Percentiles rank a stretch among this genome's conserved stretches.
These are phyloP conservation scores for Acorus gramineus DNA, from an alignment of 106 monocot genomes.

Conservation along the genomic window DNA sequence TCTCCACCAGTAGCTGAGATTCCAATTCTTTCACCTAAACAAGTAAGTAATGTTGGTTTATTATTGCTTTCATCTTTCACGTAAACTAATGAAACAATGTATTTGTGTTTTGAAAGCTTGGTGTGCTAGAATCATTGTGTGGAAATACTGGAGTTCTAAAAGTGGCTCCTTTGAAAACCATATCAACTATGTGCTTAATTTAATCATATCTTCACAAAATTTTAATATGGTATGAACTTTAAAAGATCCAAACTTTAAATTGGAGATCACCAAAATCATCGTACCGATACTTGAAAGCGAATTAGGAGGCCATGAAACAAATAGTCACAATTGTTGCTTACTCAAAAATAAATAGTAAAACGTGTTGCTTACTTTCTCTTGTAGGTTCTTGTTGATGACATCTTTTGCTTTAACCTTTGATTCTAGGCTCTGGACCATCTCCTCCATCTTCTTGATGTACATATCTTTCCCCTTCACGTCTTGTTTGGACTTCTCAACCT, in stretches of 20 bases:
- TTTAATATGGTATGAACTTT: too few relatives aligned
- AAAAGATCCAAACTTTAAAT: too few relatives aligned
- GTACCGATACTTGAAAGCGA: neutral
- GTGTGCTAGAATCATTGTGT: too few relatives aligned
- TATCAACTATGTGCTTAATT: too few relatives aligned
- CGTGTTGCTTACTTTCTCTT: slow-evolving; percentile 57
- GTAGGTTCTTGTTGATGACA: slow-evolving; percentile 47
- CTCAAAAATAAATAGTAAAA: neutral
- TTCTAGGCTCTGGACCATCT: slow-evolving; percentile 48
- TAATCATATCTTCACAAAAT: too few relatives aligned
- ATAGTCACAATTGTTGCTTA: neutral
- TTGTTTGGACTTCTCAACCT: slow-evolving; percentile 80
- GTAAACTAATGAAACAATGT: neutral
- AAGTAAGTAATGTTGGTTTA: neutral
- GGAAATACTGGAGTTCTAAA: too few relatives aligned
- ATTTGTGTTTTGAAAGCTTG: neutral
- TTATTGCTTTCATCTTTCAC: neutral
- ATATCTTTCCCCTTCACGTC: slow-evolving; percentile 64
- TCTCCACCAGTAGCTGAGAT: slow-evolving; percentile 69
- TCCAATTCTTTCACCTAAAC: slow-evolving; percentile 66
- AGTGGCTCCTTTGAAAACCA: too few relatives aligned
- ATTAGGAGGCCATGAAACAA: neutral
- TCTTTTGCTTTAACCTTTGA: slow-evolving; percentile 68
- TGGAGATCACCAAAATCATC: too few relatives aligned
- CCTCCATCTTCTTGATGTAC: slow-evolving; percentile 68